These are phyloP conservation scores for Vaccinium vitisidaea DNA, from an alignment of 148 eudicot species.

Conservation along the genomic window DNA sequence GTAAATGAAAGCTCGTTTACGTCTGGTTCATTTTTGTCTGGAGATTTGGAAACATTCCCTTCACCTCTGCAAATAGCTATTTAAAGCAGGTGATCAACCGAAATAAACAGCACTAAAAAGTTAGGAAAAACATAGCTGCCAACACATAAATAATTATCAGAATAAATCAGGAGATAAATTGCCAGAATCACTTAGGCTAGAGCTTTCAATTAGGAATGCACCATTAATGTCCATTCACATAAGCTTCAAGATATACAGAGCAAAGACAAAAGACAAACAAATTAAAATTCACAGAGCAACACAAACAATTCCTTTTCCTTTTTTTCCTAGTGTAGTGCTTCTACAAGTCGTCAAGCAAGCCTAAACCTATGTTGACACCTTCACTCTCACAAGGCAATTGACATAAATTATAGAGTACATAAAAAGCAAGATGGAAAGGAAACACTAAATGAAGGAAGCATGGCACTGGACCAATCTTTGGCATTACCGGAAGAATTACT, in stretches of 20 bases:
- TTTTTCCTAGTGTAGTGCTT: background rate
- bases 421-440: background rate
- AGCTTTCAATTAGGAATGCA: background rate
- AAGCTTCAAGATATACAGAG: background rate
- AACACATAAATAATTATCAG: background rate
- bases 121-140: background rate
- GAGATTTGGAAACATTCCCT: constrained; percentile 26
- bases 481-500: background rate
- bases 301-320: background rate
- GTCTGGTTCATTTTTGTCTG: constrained; percentile 46
- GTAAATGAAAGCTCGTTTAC: constrained; percentile 73
- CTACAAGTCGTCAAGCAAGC: background rate
- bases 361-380: background rate
- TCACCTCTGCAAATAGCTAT: constrained; percentile 49
- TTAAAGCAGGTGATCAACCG: constrained; percentile 11
- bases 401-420: background rate
- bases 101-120: constrained; percentile 7
- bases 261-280: background rate
- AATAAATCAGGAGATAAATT: background rate
- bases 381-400: background rate
- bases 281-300: background rate
- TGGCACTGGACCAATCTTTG: background rate
- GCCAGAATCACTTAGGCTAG: background rate
- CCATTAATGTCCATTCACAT: too few relatives aligned
- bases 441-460: background rate